A percentile compares a stretch with the other conserved stretches of the same genome.
These are phyloP conservation scores for Pythium plurisporium DNA, from an alignment of 352 stramenopile genomes.

Conservation along the genomic window DNA sequence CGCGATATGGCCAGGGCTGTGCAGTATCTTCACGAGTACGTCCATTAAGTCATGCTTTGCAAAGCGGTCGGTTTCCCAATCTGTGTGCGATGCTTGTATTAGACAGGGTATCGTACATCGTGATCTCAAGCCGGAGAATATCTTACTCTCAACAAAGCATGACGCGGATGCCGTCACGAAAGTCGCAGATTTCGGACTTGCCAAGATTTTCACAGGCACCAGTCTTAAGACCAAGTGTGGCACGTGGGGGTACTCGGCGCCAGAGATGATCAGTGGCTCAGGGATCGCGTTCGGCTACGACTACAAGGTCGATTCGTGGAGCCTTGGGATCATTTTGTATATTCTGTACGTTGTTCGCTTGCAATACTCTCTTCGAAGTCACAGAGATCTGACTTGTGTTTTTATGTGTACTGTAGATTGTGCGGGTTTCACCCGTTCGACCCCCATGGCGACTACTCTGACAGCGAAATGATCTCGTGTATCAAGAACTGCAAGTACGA, in stretches of 20 bases:
- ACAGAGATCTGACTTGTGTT: neutral
- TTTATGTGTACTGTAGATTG: constrained; percentile 23
- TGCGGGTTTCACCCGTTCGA: constrained; percentile 86
- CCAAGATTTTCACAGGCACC: constrained; percentile 69
- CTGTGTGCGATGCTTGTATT: no score
- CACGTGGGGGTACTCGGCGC: constrained; percentile 77
- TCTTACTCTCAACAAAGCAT: constrained; percentile 60
- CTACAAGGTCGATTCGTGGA: constrained; percentile 85
- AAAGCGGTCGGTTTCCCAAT: no score
- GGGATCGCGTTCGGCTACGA: constrained; percentile 70
- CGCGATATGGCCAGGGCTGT: constrained; percentile 62
- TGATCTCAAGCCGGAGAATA: constrained; percentile 84
- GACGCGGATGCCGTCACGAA: constrained; percentile 63
- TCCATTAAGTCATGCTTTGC: no score
- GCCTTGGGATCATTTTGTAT: constrained; percentile 82
- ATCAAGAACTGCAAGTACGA: constrained; percentile 76
- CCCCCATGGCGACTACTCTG: constrained; percentile 57
- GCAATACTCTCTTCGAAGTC: neutral
- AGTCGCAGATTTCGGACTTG: constrained; percentile 82
- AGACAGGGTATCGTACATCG: constrained; percentile 77
- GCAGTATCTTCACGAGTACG: constrained; percentile 66
- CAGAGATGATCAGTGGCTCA: constrained; percentile 82
- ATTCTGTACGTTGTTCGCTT: constrained; percentile 46
- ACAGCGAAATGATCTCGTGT: constrained; percentile 80
- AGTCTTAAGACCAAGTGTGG: constrained; percentile 80